phyloP scores from a whole-genome alignment of 1,139 yeast species.

The Lodderomyces parapsilosis region DNA sequence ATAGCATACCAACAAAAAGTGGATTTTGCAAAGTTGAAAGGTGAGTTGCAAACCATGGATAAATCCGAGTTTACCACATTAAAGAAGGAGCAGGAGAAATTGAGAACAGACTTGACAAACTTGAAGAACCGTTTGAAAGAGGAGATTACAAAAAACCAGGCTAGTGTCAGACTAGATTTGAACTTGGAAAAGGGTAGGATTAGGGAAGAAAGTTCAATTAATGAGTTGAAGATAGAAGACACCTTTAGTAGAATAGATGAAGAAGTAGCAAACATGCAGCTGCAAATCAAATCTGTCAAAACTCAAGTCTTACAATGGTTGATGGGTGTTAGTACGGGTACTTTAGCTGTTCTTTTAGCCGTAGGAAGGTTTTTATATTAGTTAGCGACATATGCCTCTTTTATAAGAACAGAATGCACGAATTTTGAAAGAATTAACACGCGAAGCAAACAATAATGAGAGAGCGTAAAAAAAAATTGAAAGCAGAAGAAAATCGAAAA shows the following conservation, averaged over 20 bases:
- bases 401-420: neutral
- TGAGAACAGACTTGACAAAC: slow-evolving; percentile 83
- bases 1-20: slow-evolving; percentile 94
- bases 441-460: neutral
- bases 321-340: slow-evolving; percentile 97
- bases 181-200: slow-evolving; percentile 94
- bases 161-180: slow-evolving; percentile 85
- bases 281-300: slow-evolving; percentile 91
- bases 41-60: slow-evolving; percentile 87
- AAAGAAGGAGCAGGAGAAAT: slow-evolving; percentile 83
- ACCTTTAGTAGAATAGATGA: slow-evolving; percentile 94
- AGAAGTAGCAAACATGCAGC: slow-evolving; percentile 90
- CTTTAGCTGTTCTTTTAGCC: slow-evolving; percentile 89
- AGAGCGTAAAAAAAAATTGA: slow-evolving; percentile 4
- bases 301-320: slow-evolving; percentile 98
- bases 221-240: slow-evolving; percentile 90
- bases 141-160: slow-evolving; percentile 87
- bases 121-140: slow-evolving; percentile 82
- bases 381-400: neutral
- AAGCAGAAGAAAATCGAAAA: neutral
- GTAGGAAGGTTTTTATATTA: slow-evolving; percentile 56
- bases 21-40: slow-evolving; percentile 90
- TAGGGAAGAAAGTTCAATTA: slow-evolving; percentile 88
- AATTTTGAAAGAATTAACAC: neutral
- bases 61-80: slow-evolving; percentile 79